phyloP scores from a whole-genome alignment of 2,329 filamentous ascomycete genomes.

The Rhytidhysteron rufulum region DNA sequence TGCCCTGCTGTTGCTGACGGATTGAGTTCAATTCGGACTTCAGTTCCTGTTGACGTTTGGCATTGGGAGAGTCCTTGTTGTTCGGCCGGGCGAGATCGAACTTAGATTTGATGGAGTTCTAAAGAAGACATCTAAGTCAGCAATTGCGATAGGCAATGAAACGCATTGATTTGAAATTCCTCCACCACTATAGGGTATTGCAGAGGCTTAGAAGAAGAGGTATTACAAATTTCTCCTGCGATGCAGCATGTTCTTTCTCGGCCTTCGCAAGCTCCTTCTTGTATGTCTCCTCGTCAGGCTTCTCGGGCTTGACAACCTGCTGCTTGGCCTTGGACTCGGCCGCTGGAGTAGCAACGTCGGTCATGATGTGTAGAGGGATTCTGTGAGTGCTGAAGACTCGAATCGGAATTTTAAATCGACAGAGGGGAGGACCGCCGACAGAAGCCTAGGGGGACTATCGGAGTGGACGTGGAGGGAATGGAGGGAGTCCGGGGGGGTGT shows the following conservation, averaged over 20 bases:
- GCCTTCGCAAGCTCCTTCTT: conserved; percentile 74
- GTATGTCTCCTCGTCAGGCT: conserved; percentile 82
- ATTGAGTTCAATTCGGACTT: conserved; percentile 79
- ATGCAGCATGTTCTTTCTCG: conserved; percentile 79
- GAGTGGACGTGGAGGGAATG: background rate
- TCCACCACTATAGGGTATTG: background rate
- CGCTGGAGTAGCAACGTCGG: conserved; percentile 31
- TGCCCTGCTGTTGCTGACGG: conserved; percentile 77
- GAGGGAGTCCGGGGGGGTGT: background rate
- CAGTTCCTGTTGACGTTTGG: conserved; percentile 82
- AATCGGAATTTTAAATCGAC: background rate
- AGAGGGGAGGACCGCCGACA: background rate
- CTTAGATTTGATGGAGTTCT: conserved; percentile 87
- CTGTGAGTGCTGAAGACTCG: background rate
- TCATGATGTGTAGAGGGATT: conserved; percentile 27
- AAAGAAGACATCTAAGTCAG: conserved; percentile 13
- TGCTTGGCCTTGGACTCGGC: conserved; percentile 31
- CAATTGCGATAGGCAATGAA: background rate
- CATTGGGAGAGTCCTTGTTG: conserved; percentile 75
- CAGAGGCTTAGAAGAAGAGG: conserved; percentile 9
- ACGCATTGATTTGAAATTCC: background rate
- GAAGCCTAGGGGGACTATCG: background rate
- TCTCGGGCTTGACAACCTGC: conserved; percentile 63
- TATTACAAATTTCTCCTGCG: conserved; percentile 65
- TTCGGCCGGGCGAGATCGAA: conserved; percentile 78